Conservation (phyloP, 2,329 filamentous ascomycete genomes). For the Exophiala dermatitidis region DNA sequence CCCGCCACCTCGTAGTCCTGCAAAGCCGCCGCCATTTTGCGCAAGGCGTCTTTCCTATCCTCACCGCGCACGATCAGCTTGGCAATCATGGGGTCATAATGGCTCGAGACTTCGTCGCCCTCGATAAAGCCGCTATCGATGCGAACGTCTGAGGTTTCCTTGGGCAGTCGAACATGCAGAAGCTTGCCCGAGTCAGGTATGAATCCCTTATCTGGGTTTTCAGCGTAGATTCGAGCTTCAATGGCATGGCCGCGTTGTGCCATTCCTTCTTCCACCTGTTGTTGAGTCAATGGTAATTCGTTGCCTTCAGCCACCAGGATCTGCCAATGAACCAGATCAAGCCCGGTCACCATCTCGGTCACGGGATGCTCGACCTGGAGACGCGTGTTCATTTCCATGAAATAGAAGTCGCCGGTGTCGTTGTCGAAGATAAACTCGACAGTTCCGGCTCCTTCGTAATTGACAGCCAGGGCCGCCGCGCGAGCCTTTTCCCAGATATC, state of each 20-base stretch:
- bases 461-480: conserved; percentile 55
- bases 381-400: conserved; percentile 70
- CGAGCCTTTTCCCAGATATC: conserved; percentile 60
- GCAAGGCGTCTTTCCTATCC: conserved; percentile 70
- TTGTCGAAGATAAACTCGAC: conserved; percentile 66
- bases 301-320: conserved; percentile 72
- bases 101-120: conserved; percentile 85
- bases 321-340: conserved; percentile 91
- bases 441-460: conserved; percentile 59
- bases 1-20: conserved; percentile 89
- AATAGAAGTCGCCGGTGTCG: conserved; percentile 58
- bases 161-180: conserved; percentile 71
- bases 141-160: conserved; percentile 60
- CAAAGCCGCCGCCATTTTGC: conserved; percentile 71
- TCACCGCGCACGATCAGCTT: conserved; percentile 88
- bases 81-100: conserved; percentile 98
- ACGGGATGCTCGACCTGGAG: conserved; percentile 97
- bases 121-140: conserved; percentile 90
- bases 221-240: conserved; percentile 92
- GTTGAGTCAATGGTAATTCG: conserved; percentile 58
- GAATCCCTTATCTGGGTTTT: conserved; percentile 86
- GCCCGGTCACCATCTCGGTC: conserved; percentile 68
- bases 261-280: conserved; percentile 63
- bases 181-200: conserved; percentile 88
- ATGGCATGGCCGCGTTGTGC: conserved; percentile 72